Evolutionary conservation across 2,329 filamentous ascomycete genomes (phyloP).

Genomic region (Akanthomyces uredinophilus): DNA sequence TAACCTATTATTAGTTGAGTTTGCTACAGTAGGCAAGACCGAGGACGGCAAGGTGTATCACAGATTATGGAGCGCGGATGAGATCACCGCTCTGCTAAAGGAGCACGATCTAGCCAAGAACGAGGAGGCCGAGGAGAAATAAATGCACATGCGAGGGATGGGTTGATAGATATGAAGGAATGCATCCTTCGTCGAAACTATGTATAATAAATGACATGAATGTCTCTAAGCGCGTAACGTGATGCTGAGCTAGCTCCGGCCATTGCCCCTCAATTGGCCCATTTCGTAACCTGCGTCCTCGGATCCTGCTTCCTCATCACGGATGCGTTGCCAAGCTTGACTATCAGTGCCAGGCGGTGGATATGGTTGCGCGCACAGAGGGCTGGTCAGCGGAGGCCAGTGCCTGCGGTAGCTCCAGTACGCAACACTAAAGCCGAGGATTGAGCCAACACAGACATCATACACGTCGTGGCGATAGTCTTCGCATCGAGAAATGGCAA

Average conservation of each 20-base stretch:
- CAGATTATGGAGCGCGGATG: slow-evolving; percentile 92
- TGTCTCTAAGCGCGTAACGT: background rate
- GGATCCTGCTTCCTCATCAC: slow-evolving; percentile 49
- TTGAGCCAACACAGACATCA: slow-evolving; percentile 58
- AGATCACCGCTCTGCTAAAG: slow-evolving; percentile 90
- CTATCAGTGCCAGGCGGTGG: slow-evolving; percentile 38
- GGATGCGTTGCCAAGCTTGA: slow-evolving; percentile 38
- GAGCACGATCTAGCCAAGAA: slow-evolving; percentile 93
- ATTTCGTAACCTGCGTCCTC: slow-evolving; percentile 37
- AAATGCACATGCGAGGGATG: slow-evolving; percentile 18
- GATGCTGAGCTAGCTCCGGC: background rate
- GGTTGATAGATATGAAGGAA: slow-evolving; percentile 13
- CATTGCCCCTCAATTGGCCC: slow-evolving; percentile 13
- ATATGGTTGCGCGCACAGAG: slow-evolving; percentile 53
- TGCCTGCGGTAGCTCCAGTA: slow-evolving; percentile 64
- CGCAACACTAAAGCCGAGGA: slow-evolving; percentile 54
- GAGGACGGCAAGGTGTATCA: slow-evolving; percentile 97
- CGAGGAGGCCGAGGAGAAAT: slow-evolving; percentile 65
- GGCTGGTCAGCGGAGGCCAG: slow-evolving; percentile 51
- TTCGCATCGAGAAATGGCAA: slow-evolving; percentile 64
- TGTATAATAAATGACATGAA: slow-evolving; percentile 15
- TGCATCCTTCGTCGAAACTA: background rate
- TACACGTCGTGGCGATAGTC: slow-evolving; percentile 69
- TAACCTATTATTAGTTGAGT: slow-evolving; percentile 65
- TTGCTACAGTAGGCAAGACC: slow-evolving; percentile 94